These are phyloP conservation scores for Heracleum sosnowskyi DNA, from an alignment of 129 eudicot species.

Conservation along the genomic window DNA sequence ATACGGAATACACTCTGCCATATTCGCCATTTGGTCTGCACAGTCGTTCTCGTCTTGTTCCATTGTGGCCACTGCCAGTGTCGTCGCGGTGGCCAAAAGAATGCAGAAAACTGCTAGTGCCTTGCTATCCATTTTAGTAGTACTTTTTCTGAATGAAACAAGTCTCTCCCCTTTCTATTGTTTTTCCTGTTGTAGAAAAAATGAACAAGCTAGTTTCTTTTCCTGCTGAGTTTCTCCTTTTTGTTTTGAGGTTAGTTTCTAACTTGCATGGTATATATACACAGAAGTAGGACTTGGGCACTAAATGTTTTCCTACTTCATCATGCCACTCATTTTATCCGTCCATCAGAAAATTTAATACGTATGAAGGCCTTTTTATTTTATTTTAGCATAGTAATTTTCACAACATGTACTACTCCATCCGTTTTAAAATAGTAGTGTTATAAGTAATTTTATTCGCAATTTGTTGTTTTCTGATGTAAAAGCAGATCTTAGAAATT, in stretches of 20 bases:
- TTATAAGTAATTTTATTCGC: no score
- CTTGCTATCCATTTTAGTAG: constrained; percentile 12
- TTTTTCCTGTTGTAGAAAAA: neutral
- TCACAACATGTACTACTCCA: no score
- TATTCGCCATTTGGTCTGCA: constrained; percentile 27
- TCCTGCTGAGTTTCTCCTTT: neutral
- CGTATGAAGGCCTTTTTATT: neutral
- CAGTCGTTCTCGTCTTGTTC: constrained; percentile 32
- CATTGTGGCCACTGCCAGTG: constrained; percentile 12
- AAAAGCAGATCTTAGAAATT: no score
- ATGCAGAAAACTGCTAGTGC: constrained; percentile 7
- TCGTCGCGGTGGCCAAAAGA: neutral
- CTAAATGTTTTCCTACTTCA: neutral
- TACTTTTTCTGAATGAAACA: neutral
- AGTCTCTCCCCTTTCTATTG: neutral
- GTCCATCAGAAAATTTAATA: neutral
- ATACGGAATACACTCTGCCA: constrained; percentile 27
- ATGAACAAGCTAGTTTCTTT: neutral
- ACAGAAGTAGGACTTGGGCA: neutral
- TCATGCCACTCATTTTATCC: neutral
- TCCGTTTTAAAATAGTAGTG: no score
- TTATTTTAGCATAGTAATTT: no score
- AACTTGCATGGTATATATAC: neutral
- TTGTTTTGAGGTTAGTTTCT: neutral
- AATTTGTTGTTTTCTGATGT: no score